Percentiles rank a stretch among this genome's conserved stretches.
Conservation (phyloP, 768 basidiomycete genomes). For the Lactarius tabidus region DNA sequence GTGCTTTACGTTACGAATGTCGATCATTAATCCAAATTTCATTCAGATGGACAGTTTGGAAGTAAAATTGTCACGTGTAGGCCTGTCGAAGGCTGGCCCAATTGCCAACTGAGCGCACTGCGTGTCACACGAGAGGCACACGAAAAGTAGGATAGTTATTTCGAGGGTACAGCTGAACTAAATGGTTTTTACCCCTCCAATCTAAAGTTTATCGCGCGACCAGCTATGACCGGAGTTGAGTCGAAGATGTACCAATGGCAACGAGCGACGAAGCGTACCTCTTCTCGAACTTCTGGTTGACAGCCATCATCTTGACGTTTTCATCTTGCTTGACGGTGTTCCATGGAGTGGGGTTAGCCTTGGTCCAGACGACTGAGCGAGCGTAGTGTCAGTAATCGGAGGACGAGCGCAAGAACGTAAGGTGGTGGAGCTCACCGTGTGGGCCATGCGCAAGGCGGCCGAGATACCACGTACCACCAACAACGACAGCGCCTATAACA, state of each 20-base stretch:
- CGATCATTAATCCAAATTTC: background rate
- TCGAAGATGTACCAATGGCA: constrained; percentile 14
- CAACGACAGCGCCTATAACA: constrained; percentile 45
- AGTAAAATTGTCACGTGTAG: constrained; percentile 33
- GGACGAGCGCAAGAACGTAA: background rate
- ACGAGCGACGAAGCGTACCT: constrained; percentile 41
- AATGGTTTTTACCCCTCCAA: background rate
- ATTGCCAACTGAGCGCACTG: too few relatives aligned
- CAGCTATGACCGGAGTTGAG: constrained; percentile 45
- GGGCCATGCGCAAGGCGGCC: constrained; percentile 43
- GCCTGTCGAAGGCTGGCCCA: background rate
- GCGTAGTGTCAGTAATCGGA: constrained; percentile 12
- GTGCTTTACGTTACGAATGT: background rate
- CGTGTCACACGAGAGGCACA: background rate
- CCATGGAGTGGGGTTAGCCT: constrained; percentile 84
- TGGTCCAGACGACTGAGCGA: constrained; percentile 55
- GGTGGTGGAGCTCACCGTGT: constrained; percentile 31
- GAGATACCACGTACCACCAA: constrained; percentile 43
- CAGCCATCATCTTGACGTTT: constrained; percentile 63
- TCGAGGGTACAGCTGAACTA: constrained; percentile 12
- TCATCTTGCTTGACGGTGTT: constrained; percentile 73
- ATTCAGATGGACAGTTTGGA: background rate
- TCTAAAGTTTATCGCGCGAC: constrained; percentile 68
- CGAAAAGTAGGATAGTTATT: constrained; percentile 10
- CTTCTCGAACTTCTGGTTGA: constrained; percentile 74